Percentiles rank a stretch among this genome's conserved stretches.
These are phyloP conservation scores for Fusarium albosuccineum DNA, from an alignment of 2,329 filamentous ascomycete species.

Conservation along the genomic window DNA sequence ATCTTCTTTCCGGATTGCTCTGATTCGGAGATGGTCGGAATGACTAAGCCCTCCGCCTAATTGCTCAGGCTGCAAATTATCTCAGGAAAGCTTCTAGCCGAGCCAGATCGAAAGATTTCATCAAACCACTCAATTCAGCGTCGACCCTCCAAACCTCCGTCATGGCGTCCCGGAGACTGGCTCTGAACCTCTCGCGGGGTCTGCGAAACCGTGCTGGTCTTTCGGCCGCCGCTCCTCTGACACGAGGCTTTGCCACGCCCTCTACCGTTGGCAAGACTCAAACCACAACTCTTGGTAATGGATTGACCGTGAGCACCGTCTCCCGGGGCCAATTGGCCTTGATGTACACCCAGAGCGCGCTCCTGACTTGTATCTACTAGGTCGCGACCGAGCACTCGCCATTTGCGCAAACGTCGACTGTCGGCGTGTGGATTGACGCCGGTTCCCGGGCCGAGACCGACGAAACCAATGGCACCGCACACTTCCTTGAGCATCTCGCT, in stretches of 20 bases:
- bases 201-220: slow-evolving; percentile 89
- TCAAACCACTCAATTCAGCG: slow-evolving; percentile 69
- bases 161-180: slow-evolving; percentile 98
- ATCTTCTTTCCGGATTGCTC: slow-evolving; percentile 29
- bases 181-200: slow-evolving; percentile 91
- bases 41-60: slow-evolving; percentile 55
- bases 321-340: slow-evolving; percentile 55
- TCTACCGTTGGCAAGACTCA: slow-evolving; percentile 86
- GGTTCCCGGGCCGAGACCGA: slow-evolving; percentile 97
- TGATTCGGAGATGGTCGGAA: slow-evolving; percentile 59
- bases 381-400: slow-evolving; percentile 98
- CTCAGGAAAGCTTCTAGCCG: slow-evolving; percentile 61
- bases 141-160: slow-evolving; percentile 64
- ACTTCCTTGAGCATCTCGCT: slow-evolving; percentile 99
- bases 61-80: slow-evolving; percentile 59
- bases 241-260: slow-evolving; percentile 91
- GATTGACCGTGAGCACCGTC: slow-evolving; percentile 81
- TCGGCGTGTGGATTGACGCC: slow-evolving; percentile 99
- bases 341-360: slow-evolving; percentile 23
- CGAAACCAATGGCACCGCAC: slow-evolving; percentile 98
- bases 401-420: slow-evolving; percentile 97
- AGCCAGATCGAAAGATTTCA: slow-evolving; percentile 62
- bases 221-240: slow-evolving; percentile 80
- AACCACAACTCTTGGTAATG: slow-evolving; percentile 96
- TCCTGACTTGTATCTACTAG: slow-evolving; percentile 62